A percentile compares a stretch with the other conserved stretches of the same genome.
These are phyloP conservation scores for Teratosphaeria gauchensis DNA, from an alignment of 2,329 filamentous ascomycete species.

Conservation along the genomic window DNA sequence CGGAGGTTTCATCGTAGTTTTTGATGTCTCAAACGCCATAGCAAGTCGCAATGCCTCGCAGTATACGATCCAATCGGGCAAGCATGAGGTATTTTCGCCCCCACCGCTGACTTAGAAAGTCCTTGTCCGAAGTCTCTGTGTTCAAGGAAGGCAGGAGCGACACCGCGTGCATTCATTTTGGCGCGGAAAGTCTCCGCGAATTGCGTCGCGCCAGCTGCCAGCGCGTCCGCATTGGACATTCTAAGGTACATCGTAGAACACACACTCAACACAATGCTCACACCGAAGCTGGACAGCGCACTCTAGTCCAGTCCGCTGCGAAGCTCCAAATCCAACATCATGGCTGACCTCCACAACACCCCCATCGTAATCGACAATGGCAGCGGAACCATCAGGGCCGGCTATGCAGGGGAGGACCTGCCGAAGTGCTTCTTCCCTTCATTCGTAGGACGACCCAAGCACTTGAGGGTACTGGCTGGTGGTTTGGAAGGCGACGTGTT, in stretches of 20 bases:
- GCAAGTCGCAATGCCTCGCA: too few relatives aligned
- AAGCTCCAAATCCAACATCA: constrained; percentile 21
- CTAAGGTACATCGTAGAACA: neutral
- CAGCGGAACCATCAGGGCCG: constrained; percentile 91
- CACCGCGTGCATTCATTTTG: too few relatives aligned
- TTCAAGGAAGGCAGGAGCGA: too few relatives aligned
- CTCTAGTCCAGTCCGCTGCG: constrained; percentile 4
- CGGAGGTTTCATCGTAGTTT: too few relatives aligned
- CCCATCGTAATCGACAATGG: constrained; percentile 99
- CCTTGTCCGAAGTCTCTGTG: too few relatives aligned
- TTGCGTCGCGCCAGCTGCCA: neutral
- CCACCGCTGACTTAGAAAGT: too few relatives aligned
- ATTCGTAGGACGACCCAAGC: constrained; percentile 92
- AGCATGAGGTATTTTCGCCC: too few relatives aligned
- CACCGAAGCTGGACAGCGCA: constrained; percentile 1
- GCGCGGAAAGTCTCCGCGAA: too few relatives aligned
- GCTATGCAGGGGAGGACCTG: constrained; percentile 90
- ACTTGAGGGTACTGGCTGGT: constrained; percentile 87
- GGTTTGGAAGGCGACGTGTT: constrained; percentile 95
- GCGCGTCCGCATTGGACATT: neutral
- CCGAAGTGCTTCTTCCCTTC: constrained; percentile 97
- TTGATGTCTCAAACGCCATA: too few relatives aligned
- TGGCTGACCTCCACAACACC: constrained; percentile 83
- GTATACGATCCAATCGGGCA: too few relatives aligned
- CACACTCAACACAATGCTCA: neutral